phyloP scores from a whole-genome alignment of 1,284 basidiomycete species.

The Peniophora sp. region DNA sequence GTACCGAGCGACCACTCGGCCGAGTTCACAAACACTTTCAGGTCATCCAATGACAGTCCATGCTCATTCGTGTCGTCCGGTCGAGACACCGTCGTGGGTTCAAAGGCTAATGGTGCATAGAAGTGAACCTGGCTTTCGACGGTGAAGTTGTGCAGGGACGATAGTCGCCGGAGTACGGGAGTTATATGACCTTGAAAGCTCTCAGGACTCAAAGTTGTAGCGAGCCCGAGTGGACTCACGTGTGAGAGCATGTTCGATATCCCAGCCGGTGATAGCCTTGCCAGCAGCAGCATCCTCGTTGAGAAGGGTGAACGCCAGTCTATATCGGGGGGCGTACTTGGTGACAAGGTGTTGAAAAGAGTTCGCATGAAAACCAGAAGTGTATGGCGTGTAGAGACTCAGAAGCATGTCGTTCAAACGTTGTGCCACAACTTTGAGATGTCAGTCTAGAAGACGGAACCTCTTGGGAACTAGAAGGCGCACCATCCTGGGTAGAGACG shows the following conservation, averaged over 20 bases:
- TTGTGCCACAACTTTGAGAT: not conserved
- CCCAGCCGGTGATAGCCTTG: slow-evolving; percentile 59
- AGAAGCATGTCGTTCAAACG: slow-evolving; percentile 28
- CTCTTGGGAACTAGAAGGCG: not conserved
- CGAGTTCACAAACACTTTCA: slow-evolving; percentile 91
- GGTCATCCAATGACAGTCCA: slow-evolving; percentile 68
- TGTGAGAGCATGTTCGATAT: slow-evolving; percentile 53
- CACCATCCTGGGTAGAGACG: not conserved
- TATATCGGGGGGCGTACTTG: slow-evolving; percentile 74
- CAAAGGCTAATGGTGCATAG: slow-evolving; percentile 84
- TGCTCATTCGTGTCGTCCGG: slow-evolving; percentile 29
- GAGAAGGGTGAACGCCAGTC: slow-evolving; percentile 75
- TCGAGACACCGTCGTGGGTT: slow-evolving; percentile 38
- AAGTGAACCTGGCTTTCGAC: slow-evolving; percentile 93
- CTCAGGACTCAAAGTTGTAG: not conserved
- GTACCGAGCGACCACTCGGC: slow-evolving; percentile 91
- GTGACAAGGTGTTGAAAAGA: slow-evolving; percentile 47
- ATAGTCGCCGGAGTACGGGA: slow-evolving; percentile 57
- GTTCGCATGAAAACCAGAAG: slow-evolving; percentile 19
- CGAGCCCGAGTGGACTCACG: slow-evolving; percentile 38
- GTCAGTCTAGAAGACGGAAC: slow-evolving; percentile 1
- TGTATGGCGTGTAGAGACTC: slow-evolving; percentile 21
- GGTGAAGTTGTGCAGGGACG: slow-evolving; percentile 78
- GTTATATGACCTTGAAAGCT: slow-evolving; percentile 54
- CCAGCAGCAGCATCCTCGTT: slow-evolving; percentile 82